phyloP scores from a whole-genome alignment of 225 moss, liverwort and hornwort species.

The Lunularia cruciata region DNA sequence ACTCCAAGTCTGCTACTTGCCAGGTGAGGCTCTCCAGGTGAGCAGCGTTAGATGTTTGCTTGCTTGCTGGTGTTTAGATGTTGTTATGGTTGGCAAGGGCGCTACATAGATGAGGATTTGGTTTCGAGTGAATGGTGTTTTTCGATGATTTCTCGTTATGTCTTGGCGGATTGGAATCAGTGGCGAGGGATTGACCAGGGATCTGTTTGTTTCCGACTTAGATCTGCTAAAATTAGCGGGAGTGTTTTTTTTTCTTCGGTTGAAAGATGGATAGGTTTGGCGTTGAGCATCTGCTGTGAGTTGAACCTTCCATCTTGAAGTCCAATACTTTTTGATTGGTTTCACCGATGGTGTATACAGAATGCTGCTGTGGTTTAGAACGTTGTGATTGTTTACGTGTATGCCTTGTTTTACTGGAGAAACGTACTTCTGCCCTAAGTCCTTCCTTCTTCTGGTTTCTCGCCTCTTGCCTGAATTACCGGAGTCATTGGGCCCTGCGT shows the following conservation, averaged over 20 bases:
- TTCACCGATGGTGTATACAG: too few species aligned
- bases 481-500: too few species aligned
- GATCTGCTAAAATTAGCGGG: too few species aligned
- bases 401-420: background rate
- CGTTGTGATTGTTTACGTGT: too few species aligned
- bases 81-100: background rate
- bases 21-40: conserved; percentile 45
- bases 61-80: too few species aligned
- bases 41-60: conserved; percentile 10
- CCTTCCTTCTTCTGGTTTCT: too few species aligned
- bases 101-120: background rate
- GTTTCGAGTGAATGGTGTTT: background rate
- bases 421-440: too few species aligned
- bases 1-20: conserved; percentile 27
- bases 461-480: background rate
- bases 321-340: too few species aligned
- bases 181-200: background rate
- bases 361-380: too few species aligned
- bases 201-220: background rate
- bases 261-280: too few species aligned
- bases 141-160: background rate
- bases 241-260: too few species aligned
- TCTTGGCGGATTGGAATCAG: background rate
- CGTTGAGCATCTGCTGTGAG: background rate
- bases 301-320: too few species aligned